Evolutionary conservation across 257 asterid species (phyloP), one percentile per base, ranked within the genome.

Genomic region (Ilex aquifolium): DNA sequence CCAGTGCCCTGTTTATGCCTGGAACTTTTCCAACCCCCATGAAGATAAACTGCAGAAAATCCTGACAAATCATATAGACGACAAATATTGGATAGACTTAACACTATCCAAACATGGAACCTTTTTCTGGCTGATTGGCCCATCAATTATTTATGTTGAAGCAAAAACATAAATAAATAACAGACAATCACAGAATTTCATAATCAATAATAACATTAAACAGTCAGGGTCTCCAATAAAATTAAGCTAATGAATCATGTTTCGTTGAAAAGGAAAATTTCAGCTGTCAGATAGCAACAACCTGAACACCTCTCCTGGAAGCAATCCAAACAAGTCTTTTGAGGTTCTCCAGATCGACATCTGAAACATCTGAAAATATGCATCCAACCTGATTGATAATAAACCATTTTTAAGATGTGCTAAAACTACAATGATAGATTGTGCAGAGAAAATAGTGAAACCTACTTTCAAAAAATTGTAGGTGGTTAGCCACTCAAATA

Each of bases 361-460:
- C 79, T 53, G 80, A 66, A 42, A 72, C 29, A 59, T 73, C 83
- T 49, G 86, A 70, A 72, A 46, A 76, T 49, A 86, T 81, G 84
- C 93, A 84, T 63, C 96, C 95, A 56, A 84, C 85, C 96, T 86
- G 83, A 72, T 68, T 75, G 83, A 72, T 69, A 77, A 74, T 70
- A 49, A 52, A 71, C 17, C 54, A 63, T 42, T 63, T 49, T 32
- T 50, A n/a, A 54, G 32, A 60, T 59, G 54, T 66, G 32, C 48
- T 46, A 42, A 65, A 21, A 65, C 27, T 6, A 49, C 11, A 6
- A n/a, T 53, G 57, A 14, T 14, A 1, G 10, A 14, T 53, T 50
- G 56, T 11, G 5, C 48, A 10, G 13, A 50, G 56, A 50, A 9
- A 10, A 50, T 50, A 14, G 16, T 14, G 16, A 13, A 50, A 5